Percentiles rank a stretch among this genome's conserved stretches.
Evolutionary conservation across 106 monocot genomes (phyloP).

Genomic region (Hemerocallis citrina): DNA sequence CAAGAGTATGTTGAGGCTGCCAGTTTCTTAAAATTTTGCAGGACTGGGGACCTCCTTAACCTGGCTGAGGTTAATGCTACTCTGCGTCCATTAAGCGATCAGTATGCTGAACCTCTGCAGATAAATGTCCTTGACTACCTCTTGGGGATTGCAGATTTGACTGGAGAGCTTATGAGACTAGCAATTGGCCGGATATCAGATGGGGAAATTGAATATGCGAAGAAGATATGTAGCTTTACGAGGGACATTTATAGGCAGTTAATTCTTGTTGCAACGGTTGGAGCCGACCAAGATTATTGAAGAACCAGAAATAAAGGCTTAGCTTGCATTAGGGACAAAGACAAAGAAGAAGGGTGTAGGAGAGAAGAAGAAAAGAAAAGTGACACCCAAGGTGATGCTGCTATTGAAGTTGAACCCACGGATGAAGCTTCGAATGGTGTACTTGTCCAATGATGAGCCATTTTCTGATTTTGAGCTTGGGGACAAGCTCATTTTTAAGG

Average conservation of each 20-base stretch:
- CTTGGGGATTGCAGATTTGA: constrained; percentile 89
- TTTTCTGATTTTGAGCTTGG: too few relatives aligned
- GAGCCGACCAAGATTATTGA: too few relatives aligned
- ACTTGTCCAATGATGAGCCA: too few relatives aligned
- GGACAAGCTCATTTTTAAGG: too few relatives aligned
- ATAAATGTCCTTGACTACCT: constrained; percentile 82
- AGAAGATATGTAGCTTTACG: constrained; percentile 78
- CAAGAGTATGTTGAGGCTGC: constrained; percentile 99
- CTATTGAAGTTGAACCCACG: too few relatives aligned
- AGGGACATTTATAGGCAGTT: constrained; percentile 80
- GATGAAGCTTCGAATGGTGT: too few relatives aligned
- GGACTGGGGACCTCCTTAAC: constrained; percentile 45
- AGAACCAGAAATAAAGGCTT: too few relatives aligned
- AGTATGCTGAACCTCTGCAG: constrained; percentile 53
- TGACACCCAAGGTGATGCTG: too few relatives aligned
- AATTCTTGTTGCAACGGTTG: constrained; percentile 57
- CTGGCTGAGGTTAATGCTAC: constrained; percentile 59
- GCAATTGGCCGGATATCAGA: constrained; percentile 97
- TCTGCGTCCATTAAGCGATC: constrained; percentile 33
- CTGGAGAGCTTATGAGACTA: constrained; percentile 93
- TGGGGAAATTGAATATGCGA: constrained; percentile 90
- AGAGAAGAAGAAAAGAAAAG: too few relatives aligned
- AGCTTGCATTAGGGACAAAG: too few relatives aligned
- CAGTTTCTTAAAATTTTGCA: constrained; percentile 65
- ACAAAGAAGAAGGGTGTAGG: too few relatives aligned